phyloP scores from a whole-genome alignment of 2,329 filamentous ascomycete genomes.

The Rutstroemia sp. region DNA sequence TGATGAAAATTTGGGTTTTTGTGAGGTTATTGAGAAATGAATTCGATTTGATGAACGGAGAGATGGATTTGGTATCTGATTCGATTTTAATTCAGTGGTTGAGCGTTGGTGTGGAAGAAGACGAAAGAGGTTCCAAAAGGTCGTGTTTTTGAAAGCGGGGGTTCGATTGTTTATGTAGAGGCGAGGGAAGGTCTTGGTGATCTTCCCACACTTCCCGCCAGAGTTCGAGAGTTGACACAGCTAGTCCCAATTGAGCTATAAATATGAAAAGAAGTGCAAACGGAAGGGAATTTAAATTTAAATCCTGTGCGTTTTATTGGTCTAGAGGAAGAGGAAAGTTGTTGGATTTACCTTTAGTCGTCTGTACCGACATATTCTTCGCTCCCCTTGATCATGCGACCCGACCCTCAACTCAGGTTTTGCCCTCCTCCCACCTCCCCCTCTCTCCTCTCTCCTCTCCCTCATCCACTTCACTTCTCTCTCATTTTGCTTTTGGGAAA shows the following conservation, averaged over 20 bases:
- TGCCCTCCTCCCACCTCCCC: not conserved
- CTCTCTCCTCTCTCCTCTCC: not conserved
- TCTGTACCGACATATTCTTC: not conserved
- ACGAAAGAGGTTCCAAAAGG: constrained; percentile 3
- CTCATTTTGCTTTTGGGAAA: not conserved
- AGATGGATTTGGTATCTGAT: not conserved
- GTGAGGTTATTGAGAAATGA: constrained; percentile 3
- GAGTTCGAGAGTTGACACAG: not conserved
- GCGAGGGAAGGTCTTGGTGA: constrained; percentile 3
- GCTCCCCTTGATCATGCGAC: constrained; percentile 7
- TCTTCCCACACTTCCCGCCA: not conserved
- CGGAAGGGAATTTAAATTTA: not conserved
- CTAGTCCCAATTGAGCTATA: constrained; percentile 7
- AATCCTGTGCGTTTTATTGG: not conserved
- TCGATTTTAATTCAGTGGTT: not conserved
- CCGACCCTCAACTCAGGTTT: constrained; percentile 2
- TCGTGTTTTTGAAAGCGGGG: constrained; percentile 1
- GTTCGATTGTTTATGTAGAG: constrained; percentile 6
- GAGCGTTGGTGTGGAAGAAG: not conserved
- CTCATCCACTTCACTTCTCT: not conserved
- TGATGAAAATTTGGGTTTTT: constrained; percentile 5
- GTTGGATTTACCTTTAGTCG: not conserved
- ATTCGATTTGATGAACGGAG: not conserved
- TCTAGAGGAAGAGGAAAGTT: not conserved
- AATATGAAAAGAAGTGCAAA: constrained; percentile 3